Evolutionary conservation across 768 basidiomycete species (phyloP), one percentile per base, ranked within the genome.

Genomic region (Rossbeevera mucosa): DNA sequence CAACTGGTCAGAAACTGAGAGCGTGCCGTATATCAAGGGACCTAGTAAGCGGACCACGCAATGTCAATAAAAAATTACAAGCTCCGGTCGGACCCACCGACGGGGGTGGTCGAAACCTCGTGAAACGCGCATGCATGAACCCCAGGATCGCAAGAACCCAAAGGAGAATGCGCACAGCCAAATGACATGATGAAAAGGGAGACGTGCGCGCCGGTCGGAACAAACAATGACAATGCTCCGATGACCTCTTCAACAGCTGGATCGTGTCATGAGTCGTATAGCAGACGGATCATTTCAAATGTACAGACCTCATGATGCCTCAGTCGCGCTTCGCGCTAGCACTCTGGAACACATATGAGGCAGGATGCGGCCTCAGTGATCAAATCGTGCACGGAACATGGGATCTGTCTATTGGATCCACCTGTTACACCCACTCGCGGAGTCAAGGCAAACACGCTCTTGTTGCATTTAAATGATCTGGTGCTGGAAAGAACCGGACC

Each of bases 131-230:
- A 53, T 54, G 63, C 47, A 51, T 51, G 43, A 18, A 51, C 46
- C 44, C 48, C 63, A 55, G 40, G 50, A 56, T 44, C 44, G 44
- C n/a, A 50, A 46, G 46, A 45, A 16, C 64, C 61, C 31, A 57
- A 60, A 53, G 61, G 54, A 63, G 61, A 55, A 61, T 40, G 53
- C 44, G 51, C 61, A 64, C 64, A 61, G 64, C 64, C 60, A 43
- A 49, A 49, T 46, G 51, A 58, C 51, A 60, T 47, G 53, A 51
- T 41, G 47, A n/a, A 40, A 40, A 38, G 33, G 43, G 44, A 44
- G 46, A 46, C 30, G 6, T 48, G 25, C 18, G 47, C 26, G 28
- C 41, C 24, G 33, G 40, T 31, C 30, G 31, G 33, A 16, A 36
- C 47, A 47, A 43, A 48, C 22, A 43, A 50, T 22, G 48, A 44